These are phyloP conservation scores for Scedosporium minutisporum DNA, from an alignment of 2,329 filamentous ascomycete species.

Conservation along the genomic window DNA sequence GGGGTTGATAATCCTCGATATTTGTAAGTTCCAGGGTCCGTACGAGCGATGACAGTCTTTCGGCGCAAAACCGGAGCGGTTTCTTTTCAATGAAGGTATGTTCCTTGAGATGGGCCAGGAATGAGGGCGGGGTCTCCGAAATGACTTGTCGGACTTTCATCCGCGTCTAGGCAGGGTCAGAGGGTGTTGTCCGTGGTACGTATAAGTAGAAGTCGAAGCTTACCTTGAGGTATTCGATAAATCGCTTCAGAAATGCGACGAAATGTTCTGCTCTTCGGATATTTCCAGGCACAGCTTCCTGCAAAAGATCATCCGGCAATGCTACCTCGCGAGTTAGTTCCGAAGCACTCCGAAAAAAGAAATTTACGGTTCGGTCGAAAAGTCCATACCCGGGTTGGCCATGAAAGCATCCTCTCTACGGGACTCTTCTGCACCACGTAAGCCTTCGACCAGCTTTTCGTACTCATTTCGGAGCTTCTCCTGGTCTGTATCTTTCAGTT, in stretches of 20 bases:
- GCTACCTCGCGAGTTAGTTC: constrained; percentile 35
- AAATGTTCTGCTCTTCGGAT: constrained; percentile 95
- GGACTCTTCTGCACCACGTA: constrained; percentile 79
- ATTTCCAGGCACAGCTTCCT: constrained; percentile 93
- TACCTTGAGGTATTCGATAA: constrained; percentile 90
- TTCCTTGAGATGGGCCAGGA: constrained; percentile 85
- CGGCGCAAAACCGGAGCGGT: constrained; percentile 86
- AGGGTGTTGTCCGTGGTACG: not conserved
- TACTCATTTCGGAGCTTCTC: constrained; percentile 94
- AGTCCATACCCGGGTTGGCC: constrained; percentile 62
- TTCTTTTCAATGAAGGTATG: constrained; percentile 98
- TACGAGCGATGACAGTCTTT: constrained; percentile 87
- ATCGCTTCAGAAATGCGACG: constrained; percentile 85
- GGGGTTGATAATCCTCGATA: constrained; percentile 92
- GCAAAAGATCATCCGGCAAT: constrained; percentile 83
- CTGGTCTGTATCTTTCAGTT: constrained; percentile 94
- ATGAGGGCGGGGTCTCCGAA: constrained; percentile 91
- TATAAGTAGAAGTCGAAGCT: not conserved
- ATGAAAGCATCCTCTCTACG: constrained; percentile 94
- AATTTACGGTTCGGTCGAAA: not conserved
- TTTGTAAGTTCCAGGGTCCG: constrained; percentile 92
- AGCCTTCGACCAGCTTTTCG: constrained; percentile 83
- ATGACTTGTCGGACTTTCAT: constrained; percentile 99
- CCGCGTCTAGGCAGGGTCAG: constrained; percentile 51
- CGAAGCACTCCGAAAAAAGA: not conserved